A percentile compares a stretch with the other conserved stretches of the same genome.
phyloP scores from a whole-genome alignment of 1,284 basidiomycete genomes.

The Apiotrichum domesticum region DNA sequence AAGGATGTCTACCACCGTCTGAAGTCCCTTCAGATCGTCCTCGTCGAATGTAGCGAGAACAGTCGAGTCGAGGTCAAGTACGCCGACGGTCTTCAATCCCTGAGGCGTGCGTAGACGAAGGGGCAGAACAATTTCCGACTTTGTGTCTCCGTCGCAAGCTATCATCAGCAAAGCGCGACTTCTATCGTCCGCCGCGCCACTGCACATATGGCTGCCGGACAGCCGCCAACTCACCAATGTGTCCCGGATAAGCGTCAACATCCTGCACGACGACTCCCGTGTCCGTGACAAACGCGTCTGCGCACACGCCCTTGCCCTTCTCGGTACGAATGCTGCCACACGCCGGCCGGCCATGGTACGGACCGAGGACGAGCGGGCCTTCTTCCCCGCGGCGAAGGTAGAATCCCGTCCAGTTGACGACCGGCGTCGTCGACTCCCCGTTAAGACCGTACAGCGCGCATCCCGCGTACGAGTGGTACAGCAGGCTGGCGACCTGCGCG shows the following conservation, averaged over 20 bases:
- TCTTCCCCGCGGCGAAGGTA: slow-evolving; percentile 57
- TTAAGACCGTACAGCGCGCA: slow-evolving; percentile 57
- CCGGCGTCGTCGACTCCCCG: slow-evolving; percentile 36
- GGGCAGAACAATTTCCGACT: slow-evolving; percentile 78
- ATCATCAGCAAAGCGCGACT: background rate
- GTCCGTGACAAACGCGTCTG: slow-evolving; percentile 60
- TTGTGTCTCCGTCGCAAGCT: slow-evolving; percentile 78
- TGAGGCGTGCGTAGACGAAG: slow-evolving; percentile 43
- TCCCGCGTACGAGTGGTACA: slow-evolving; percentile 68
- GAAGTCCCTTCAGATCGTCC: slow-evolving; percentile 65
- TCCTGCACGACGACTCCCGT: slow-evolving; percentile 61
- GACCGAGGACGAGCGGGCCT: slow-evolving; percentile 59
- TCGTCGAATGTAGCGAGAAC: slow-evolving; percentile 63
- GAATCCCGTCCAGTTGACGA: slow-evolving; percentile 86
- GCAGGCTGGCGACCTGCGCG: slow-evolving; percentile 69
- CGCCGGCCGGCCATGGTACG: slow-evolving; percentile 81
- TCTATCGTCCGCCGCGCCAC: too few relatives aligned
- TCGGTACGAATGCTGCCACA: slow-evolving; percentile 68
- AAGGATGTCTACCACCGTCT: slow-evolving; percentile 62
- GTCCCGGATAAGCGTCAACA: slow-evolving; percentile 73
- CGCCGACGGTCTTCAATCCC: slow-evolving; percentile 55
- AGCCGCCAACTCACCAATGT: slow-evolving; percentile 53
- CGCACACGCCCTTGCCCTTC: slow-evolving; percentile 69
- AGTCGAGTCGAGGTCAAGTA: slow-evolving; percentile 79
- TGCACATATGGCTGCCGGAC: too few relatives aligned